A percentile compares a stretch with the other conserved stretches of the same genome.
phyloP scores from a whole-genome alignment of 352 stramenopile genomes.

The Pythium brassicae region DNA sequence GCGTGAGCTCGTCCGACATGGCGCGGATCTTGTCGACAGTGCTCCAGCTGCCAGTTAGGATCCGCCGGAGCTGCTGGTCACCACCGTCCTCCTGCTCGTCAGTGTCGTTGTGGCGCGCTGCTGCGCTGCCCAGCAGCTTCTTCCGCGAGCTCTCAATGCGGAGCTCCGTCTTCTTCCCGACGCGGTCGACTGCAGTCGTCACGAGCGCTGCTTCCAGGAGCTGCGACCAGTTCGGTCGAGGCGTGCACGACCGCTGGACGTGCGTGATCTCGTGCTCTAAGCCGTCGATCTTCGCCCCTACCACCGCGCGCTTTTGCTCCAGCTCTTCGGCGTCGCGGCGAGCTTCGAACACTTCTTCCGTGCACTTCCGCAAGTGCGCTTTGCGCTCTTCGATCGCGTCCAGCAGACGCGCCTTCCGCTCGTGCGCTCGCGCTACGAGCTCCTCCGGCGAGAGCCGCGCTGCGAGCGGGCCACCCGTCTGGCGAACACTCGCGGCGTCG shows the following conservation, averaged over 20 bases:
- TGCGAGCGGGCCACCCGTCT: background rate
- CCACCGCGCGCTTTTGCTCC: slow-evolving; percentile 18
- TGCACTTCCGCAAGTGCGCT: slow-evolving; percentile 29
- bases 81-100: slow-evolving; percentile 27
- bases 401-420: slow-evolving; percentile 11
- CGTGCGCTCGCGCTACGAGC: slow-evolving; percentile 1
- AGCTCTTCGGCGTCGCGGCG: slow-evolving; percentile 33
- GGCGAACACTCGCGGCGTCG: background rate
- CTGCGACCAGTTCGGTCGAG: slow-evolving; percentile 61
- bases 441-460: background rate
- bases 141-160: slow-evolving; percentile 21
- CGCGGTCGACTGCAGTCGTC: slow-evolving; percentile 48
- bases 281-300: slow-evolving; percentile 20
- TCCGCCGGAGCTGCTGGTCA: slow-evolving; percentile 31
- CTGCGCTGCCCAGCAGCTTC: slow-evolving; percentile 5
- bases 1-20: slow-evolving; percentile 41
- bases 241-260: slow-evolving; percentile 54
- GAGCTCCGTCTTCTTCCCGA: slow-evolving; percentile 28
- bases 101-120: slow-evolving; percentile 3
- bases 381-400: slow-evolving; percentile 29
- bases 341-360: slow-evolving; percentile 62
- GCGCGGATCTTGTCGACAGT: slow-evolving; percentile 62
- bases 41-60: slow-evolving; percentile 54
- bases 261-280: slow-evolving; percentile 34
- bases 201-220: slow-evolving; percentile 45